Percentiles rank a stretch among this genome's conserved stretches.
phyloP scores from a whole-genome alignment of 2,329 filamentous ascomycete genomes.

The Acrodontium crateriforme region DNA sequence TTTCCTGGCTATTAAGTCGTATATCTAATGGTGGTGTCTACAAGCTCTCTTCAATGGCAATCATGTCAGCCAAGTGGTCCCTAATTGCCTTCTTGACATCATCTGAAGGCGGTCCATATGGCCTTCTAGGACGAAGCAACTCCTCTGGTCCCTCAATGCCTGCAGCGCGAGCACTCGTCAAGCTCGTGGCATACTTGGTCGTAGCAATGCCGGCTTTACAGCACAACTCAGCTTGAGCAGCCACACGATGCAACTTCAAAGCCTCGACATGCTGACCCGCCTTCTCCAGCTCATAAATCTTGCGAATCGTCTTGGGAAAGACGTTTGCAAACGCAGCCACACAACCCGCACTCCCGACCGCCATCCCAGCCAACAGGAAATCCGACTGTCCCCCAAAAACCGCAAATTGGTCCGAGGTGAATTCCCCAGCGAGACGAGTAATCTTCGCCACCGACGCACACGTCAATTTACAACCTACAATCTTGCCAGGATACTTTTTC shows the following conservation, averaged over 20 bases:
- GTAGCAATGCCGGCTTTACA: constrained; percentile 51
- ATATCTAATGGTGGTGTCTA: constrained; percentile 5
- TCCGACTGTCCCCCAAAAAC: constrained; percentile 61
- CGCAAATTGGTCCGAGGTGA: constrained; percentile 42
- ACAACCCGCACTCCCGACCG: constrained; percentile 40
- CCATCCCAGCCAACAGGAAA: constrained; percentile 46
- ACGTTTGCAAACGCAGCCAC: constrained; percentile 45
- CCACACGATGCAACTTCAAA: constrained; percentile 42
- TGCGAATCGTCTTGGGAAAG: constrained; percentile 37
- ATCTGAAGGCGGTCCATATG: constrained; percentile 41
- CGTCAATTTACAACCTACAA: constrained; percentile 58
- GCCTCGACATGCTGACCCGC: constrained; percentile 43
- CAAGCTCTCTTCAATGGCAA: constrained; percentile 25
- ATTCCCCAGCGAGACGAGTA: constrained; percentile 42
- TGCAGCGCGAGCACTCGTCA: constrained; percentile 44
- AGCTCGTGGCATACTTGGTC: constrained; percentile 49
- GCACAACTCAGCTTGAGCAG: constrained; percentile 48
- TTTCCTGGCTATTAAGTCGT: not conserved
- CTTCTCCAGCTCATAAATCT: constrained; percentile 45
- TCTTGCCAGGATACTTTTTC: constrained; percentile 38
- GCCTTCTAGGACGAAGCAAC: constrained; percentile 45
- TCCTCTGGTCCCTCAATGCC: constrained; percentile 46
- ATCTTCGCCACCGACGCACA: constrained; percentile 65
- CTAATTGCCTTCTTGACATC: constrained; percentile 30
- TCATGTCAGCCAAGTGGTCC: constrained; percentile 27